Conservation (phyloP, 2,329 filamentous ascomycete species). For the Fusarium algeriense region DNA sequence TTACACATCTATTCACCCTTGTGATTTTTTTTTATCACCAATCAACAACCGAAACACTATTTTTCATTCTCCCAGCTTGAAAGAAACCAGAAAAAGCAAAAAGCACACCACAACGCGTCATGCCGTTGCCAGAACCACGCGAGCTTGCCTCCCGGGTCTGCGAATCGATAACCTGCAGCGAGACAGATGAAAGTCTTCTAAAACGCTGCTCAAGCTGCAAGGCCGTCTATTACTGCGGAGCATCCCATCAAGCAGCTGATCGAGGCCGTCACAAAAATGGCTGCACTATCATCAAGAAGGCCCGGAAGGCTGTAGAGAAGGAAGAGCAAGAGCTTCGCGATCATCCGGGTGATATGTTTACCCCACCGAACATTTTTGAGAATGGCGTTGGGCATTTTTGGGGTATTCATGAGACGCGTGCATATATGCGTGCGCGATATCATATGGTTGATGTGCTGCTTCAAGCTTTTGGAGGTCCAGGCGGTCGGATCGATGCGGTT, state of each 20-base stretch:
- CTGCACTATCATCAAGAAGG: slow-evolving; percentile 55
- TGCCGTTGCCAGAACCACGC: not conserved
- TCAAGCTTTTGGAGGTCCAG: slow-evolving; percentile 45
- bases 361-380: slow-evolving; percentile 54
- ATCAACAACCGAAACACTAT: not conserved
- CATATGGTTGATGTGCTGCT: slow-evolving; percentile 50
- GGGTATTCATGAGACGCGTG: slow-evolving; percentile 54
- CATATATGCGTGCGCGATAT: slow-evolving; percentile 57
- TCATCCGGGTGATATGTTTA: slow-evolving; percentile 43
- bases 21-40: rapidly evolving
- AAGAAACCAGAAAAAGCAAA: not conserved
- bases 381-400: slow-evolving; percentile 58
- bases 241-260: slow-evolving; percentile 57
- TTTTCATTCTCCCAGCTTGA: not conserved
- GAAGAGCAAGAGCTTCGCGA: slow-evolving; percentile 56
- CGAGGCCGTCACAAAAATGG: slow-evolving; percentile 53
- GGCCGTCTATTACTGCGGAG: slow-evolving; percentile 59
- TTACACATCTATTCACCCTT: no score
- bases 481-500: slow-evolving; percentile 46
- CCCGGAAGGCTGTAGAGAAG: slow-evolving; percentile 43
- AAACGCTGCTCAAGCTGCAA: slow-evolving; percentile 58
- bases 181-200: not conserved
- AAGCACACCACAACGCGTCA: slow-evolving; percentile 3
- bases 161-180: slow-evolving; percentile 16
- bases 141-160: slow-evolving; percentile 21